Evolutionary conservation across 177 flowering plant species (phyloP).

Genomic region (Tripterygium wilfordii): DNA sequence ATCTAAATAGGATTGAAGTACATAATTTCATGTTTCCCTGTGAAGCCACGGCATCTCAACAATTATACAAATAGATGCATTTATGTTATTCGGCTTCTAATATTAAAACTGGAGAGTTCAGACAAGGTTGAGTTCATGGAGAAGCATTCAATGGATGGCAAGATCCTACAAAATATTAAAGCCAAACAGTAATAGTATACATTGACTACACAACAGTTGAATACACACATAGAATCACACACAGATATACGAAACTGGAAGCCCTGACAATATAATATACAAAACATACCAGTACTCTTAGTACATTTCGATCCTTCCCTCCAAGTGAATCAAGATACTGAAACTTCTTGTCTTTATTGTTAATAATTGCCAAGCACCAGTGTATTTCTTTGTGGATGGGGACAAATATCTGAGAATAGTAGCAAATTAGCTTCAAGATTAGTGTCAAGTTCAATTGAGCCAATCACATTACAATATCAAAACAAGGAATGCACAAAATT

Average conservation of each 20-base stretch:
- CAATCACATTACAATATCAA: background rate
- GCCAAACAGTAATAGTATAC: too few species aligned
- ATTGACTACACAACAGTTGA: too few species aligned
- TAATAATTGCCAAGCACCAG: constrained; percentile 94
- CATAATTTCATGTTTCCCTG: too few species aligned
- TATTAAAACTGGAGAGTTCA: too few species aligned
- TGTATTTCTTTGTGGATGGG: constrained; percentile 88
- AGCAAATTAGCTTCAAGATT: background rate
- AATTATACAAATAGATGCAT: too few species aligned
- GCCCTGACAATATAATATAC: background rate
- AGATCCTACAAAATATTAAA: too few species aligned
- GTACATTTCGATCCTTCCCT: constrained; percentile 56
- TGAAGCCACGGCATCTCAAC: too few species aligned
- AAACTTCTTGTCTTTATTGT: constrained; percentile 72
- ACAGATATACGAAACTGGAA: background rate
- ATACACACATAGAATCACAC: background rate
- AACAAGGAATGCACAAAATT: constrained; percentile 4
- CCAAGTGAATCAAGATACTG: constrained; percentile 94
- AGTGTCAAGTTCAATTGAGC: background rate
- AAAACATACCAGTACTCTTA: constrained; percentile 60
- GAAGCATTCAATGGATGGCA: too few species aligned
- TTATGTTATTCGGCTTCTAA: too few species aligned
- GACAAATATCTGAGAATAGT: constrained; percentile 70
- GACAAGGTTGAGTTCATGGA: too few species aligned
- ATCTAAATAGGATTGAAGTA: too few species aligned